These are phyloP conservation scores for Clarireedia sp. DNA, from an alignment of 2,329 filamentous ascomycete genomes.

Conservation along the genomic window DNA sequence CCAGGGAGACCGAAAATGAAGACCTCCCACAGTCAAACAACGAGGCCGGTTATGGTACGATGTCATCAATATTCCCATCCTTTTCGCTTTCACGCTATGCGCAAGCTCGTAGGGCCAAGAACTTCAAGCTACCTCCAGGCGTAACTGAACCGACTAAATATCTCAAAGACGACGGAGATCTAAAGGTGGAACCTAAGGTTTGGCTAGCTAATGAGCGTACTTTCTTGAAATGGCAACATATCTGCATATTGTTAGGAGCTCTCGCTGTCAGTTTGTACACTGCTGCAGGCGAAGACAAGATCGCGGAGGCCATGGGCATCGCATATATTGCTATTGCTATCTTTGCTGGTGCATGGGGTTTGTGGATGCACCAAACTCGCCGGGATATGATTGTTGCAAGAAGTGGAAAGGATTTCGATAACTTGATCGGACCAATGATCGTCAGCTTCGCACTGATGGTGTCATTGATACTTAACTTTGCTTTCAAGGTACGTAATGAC, in stretches of 20 bases:
- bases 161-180: constrained; percentile 89
- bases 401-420: constrained; percentile 91
- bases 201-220: constrained; percentile 98
- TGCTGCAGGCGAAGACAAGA: constrained; percentile 69
- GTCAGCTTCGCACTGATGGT: constrained; percentile 72
- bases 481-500: constrained; percentile 67
- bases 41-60: constrained; percentile 41
- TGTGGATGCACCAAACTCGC: constrained; percentile 69
- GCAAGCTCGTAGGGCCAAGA: constrained; percentile 42
- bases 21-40: constrained; percentile 30
- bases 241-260: constrained; percentile 77
- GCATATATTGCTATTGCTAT: constrained; percentile 75
- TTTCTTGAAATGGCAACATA: constrained; percentile 98
- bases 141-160: constrained; percentile 78
- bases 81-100: constrained; percentile 78
- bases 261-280: constrained; percentile 82
- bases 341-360: constrained; percentile 84
- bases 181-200: constrained; percentile 94
- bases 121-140: constrained; percentile 65
- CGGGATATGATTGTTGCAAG: constrained; percentile 73
- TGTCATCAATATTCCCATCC: constrained; percentile 70
- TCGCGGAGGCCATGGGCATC: constrained; percentile 72
- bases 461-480: constrained; percentile 80
- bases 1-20: constrained; percentile 23
- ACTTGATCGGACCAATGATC: constrained; percentile 73